Base-by-base conservation (phyloP, 2,329 filamentous ascomycete species). In the Myriosclerotinia scirpicola region DNA sequence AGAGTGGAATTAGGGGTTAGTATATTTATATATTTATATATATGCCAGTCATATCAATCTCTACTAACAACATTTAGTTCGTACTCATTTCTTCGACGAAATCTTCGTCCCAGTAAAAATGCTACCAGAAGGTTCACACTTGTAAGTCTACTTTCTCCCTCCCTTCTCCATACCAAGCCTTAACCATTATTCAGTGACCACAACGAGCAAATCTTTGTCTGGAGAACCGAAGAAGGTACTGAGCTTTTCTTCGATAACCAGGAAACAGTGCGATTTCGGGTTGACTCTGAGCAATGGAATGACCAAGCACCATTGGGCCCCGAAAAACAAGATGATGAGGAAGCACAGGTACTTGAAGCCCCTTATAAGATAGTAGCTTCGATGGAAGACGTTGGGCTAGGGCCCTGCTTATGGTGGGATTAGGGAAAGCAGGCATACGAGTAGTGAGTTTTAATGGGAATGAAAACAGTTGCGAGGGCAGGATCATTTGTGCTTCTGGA, bases 1-100 rank as follows among this genome's bases (percentile, higher is more conserved):
- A 87, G 9, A 81, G 88, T 1, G 93, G 91, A 48, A 92, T 96
- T 74, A 87, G 88, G 74, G 83, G 87, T 89, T 78, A 67, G 83
- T 71, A 69, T 34, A 34, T 34, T 34, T 34, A 5, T 34, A 34
- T 34, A 34, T 34, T 3, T 34, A 34, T 40, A 26, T 70, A 69
- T 22, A 22, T 50, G 48, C 52, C 3, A 8, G 48, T 44, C 12
- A 40, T 12, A 52, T 52, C 9, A 17, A 67, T 7, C 36, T 46
- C 20, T 52, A 7, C 62, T 48, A 62, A 65, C 44, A 12, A 40
- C 48, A 26, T 48, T 42, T 52, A 90, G 87, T 98, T 68, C 87
- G 88, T 59, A 89, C 93, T 5, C 92, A 97, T 69, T 99, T 99
- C 78, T 99, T 97, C 73, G 91, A 94, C 73, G 93, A 98, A 70